Evolutionary conservation across 129 eudicot species (phyloP).

Genomic region (Escallonia herrerae): DNA sequence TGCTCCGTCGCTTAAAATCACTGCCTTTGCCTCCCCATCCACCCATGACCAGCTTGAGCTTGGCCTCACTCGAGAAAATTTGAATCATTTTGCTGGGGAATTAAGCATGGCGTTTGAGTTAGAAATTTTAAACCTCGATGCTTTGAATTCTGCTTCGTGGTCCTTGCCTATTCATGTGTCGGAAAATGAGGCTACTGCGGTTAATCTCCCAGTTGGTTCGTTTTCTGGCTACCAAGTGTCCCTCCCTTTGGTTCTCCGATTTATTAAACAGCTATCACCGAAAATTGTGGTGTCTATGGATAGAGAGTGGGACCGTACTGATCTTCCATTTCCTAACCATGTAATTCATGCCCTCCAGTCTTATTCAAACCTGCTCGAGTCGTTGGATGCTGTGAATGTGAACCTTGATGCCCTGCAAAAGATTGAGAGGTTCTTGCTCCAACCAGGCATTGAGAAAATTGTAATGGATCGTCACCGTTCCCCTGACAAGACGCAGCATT

Average conservation of each 20-base stretch:
- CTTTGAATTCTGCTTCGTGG: conserved; percentile 53
- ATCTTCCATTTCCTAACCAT: conserved; percentile 67
- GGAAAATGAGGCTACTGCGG: conserved; percentile 73
- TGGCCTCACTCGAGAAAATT: conserved; percentile 61
- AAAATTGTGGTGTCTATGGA: conserved; percentile 79
- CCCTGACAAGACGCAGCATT: conserved; percentile 74
- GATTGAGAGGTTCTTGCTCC: conserved; percentile 75
- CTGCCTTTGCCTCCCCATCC: conserved; percentile 72
- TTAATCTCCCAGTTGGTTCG: conserved; percentile 67
- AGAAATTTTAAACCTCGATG: conserved; percentile 61
- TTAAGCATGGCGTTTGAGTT: conserved; percentile 60
- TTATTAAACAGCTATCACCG: conserved; percentile 60
- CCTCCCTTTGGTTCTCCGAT: conserved; percentile 48
- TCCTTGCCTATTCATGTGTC: conserved; percentile 39
- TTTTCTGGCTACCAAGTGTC: conserved; percentile 45
- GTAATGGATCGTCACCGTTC: conserved; percentile 50
- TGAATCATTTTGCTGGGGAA: conserved; percentile 71
- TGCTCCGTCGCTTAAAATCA: conserved; percentile 58
- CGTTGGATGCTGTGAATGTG: conserved; percentile 69
- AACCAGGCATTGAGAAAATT: conserved; percentile 70
- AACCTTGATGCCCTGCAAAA: conserved; percentile 62
- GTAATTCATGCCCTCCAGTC: conserved; percentile 75
- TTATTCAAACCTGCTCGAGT: conserved; percentile 66
- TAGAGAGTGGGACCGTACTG: conserved; percentile 81
- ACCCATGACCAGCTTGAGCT: conserved; percentile 82